A percentile compares a stretch with the other conserved stretches of the same genome.
These are phyloP conservation scores for Medicago lupulina DNA, from an alignment of 306 rosid genomes.

Conservation along the genomic window DNA sequence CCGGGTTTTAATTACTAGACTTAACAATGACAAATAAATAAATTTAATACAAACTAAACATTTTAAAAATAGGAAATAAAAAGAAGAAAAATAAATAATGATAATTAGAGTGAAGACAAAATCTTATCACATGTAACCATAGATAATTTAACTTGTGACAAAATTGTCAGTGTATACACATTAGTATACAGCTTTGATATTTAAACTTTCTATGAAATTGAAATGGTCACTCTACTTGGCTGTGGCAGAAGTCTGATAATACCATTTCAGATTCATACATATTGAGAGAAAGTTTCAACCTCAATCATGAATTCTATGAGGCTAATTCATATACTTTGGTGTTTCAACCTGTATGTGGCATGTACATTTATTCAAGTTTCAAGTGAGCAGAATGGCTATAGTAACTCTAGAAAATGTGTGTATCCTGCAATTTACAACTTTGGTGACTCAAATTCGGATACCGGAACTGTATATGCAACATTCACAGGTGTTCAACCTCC, in stretches of 20 bases:
- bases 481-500: constrained; percentile 49
- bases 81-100: background rate
- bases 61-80: too few species aligned
- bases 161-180: background rate
- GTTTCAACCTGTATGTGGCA: constrained; percentile 30
- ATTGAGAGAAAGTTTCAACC: background rate
- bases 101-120: background rate
- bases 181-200: background rate
- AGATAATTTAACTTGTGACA: background rate
- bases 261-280: background rate
- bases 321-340: constrained; percentile 20
- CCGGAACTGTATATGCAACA: constrained; percentile 72
- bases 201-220: background rate
- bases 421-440: constrained; percentile 81
- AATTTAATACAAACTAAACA: too few species aligned
- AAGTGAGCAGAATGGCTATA: background rate
- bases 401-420: constrained; percentile 42
- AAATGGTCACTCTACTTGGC: background rate
- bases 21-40: too few species aligned
- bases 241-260: too few species aligned
- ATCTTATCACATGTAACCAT: background rate
- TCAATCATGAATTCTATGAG: background rate
- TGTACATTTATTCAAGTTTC: constrained; percentile 15
- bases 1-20: too few species aligned
- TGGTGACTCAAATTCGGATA: constrained; percentile 94